phyloP scores from a whole-genome alignment of 768 basidiomycete genomes.

The Macrolepiota dolichaula region DNA sequence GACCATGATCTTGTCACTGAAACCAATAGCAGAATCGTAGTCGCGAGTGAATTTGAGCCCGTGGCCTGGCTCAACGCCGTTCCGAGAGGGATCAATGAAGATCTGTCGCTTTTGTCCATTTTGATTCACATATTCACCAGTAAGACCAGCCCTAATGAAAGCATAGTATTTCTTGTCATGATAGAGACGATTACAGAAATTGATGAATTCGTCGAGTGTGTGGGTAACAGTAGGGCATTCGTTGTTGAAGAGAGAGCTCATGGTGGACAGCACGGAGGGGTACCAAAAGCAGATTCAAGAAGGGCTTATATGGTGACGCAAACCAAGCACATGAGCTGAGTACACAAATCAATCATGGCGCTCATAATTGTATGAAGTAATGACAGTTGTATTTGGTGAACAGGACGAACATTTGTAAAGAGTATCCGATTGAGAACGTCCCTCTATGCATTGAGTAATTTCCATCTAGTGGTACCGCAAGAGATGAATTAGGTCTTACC shows the following conservation, averaged over 20 bases:
- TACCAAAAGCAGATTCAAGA: too few species aligned
- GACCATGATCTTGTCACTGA: neutral
- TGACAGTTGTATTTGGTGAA: too few species aligned
- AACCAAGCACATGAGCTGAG: too few species aligned
- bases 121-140: neutral
- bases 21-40: neutral
- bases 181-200: neutral
- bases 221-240: neutral
- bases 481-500: too few species aligned
- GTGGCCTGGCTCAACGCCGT: neutral
- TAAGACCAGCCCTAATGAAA: neutral
- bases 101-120: neutral
- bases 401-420: too few species aligned
- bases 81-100: neutral
- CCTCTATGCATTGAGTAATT: too few species aligned
- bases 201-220: neutral
- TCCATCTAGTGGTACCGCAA: too few species aligned
- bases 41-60: neutral
- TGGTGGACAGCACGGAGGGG: neutral
- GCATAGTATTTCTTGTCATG: neutral
- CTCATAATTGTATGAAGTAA: too few species aligned
- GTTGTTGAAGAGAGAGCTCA: neutral
- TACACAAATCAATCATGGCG: too few species aligned
- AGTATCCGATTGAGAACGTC: too few species aligned
- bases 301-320: too few species aligned